Evolutionary conservation across 768 basidiomycete genomes (phyloP), one percentile per base, ranked within the genome.

Genomic region (Tylopilus rubrobrunneus): DNA sequence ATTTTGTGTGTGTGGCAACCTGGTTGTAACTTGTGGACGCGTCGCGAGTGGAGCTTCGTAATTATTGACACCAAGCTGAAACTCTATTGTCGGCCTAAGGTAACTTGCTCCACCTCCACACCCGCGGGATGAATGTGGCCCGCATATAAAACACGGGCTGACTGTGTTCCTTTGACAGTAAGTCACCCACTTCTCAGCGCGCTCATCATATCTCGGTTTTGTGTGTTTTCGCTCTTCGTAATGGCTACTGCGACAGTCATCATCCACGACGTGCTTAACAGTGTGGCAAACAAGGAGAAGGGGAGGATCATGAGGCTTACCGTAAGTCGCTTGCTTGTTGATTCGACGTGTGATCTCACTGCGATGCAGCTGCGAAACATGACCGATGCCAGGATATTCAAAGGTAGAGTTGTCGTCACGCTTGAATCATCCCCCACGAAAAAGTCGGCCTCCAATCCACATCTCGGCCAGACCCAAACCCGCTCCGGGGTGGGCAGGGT

Each of bases 341-440:
- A 40, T 2, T 25, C 25, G 4, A 21, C 29, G 2, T 36, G 27
- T 25, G 25, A 44, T 46, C 31, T 33, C 23, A 45, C 37, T 15
- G 12, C 21, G 0, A 12, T 23, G 5, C 31, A 7, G 27, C 14
- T 19, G 51, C 46, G 48, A 19, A 56, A 53, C 29, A 56, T 31
- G 31, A 31, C 31, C 31, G 31, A 31, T 31, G 7, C 14, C 11
- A 45, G 27, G 17, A 21, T 14, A 9, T n/a, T 11, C 11, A 21
- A 37, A 2, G 28, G 33, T 15, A 33, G 2, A 4, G 48, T 45
- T 8, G n/a, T 44, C 7, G 45, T 45, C 7, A 17, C 43, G 1
- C 56, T 51, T 1, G 14, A 40, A 9, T 46, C 49, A 0, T 61
- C 55, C 5, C 58, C 53, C 10, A 6, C 21, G 3, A 57, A 53